Base-by-base conservation (phyloP, 2,329 filamentous ascomycete genomes). In the Cladosporium sp. region DNA sequence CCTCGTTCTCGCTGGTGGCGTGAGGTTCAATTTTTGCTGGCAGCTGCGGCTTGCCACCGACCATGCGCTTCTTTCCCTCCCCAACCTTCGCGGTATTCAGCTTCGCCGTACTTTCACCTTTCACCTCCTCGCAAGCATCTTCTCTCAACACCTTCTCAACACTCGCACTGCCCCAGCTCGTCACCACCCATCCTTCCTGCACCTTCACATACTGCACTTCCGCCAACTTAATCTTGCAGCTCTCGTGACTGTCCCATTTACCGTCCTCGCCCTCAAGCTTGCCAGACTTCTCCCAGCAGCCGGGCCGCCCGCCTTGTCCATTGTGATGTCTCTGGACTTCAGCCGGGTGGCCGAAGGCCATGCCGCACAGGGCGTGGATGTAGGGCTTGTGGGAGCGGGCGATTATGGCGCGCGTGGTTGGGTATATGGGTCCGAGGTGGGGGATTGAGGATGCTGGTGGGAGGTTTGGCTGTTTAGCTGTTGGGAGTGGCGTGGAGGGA, bases 271-370 rank as follows among this genome's bases (percentile, higher is more conserved):
- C 51, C n/a, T 26, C 26, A 8, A 60, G 60, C 23, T 68, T 59
- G 26, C 65, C 65, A n/a, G 46, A 39, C 23, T 61, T 51, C 62
- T 51, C 39, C 16, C 51, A 48, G 53, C 67, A 66, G 28, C 60
- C 58, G 23, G 36, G 28, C 39, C 66, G 58, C 28, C 63, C 51
- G 39, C 64, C 58, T 32, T 56, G 58, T 8, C 68, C 67, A 28
- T 56, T 56, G 28, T 72, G 70, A 43, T 74, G 72, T 16, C 58
- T 53, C 30, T 69, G 68, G n/a, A 74, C 71, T 39, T 73, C 71
- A 28, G 65, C 49, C 8, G 71, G 71, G 57, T 73, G 70, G 13
- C 61, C 46, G 64, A 72, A 74, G 36, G 67, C 59, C 39, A 64
- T 21, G 34, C 70, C 71, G 62, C 72, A 74, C 34, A 65, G 28